Conservation (phyloP, 306 rosid species). For the Casuarina cunninghamiana region DNA sequence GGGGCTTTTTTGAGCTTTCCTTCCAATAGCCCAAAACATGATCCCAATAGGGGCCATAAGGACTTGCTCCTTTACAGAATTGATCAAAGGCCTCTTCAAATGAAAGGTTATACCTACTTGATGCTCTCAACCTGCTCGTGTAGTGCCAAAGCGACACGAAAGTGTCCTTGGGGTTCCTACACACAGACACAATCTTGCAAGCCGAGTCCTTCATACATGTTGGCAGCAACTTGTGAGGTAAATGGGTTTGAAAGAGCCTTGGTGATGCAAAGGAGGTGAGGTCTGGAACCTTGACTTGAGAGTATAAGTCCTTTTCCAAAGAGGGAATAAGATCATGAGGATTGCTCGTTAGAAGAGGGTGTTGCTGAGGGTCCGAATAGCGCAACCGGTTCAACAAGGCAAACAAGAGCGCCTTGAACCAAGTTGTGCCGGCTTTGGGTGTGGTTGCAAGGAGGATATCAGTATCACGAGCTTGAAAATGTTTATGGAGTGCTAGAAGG, state of each 20-base stretch:
- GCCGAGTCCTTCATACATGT: conserved; percentile 2
- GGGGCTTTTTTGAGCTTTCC: conserved; percentile 20
- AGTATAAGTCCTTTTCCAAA: conserved; percentile 26
- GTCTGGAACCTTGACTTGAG: background rate
- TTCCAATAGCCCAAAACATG: conserved; percentile 30
- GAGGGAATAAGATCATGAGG: conserved; percentile 44
- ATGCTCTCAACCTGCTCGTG: conserved; percentile 19
- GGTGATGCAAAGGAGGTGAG: conserved; percentile 12
- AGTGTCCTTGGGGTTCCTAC: conserved; percentile 38
- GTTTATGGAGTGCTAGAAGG: conserved; percentile 2
- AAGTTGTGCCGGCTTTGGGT: conserved; percentile 16
- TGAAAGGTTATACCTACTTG: background rate
- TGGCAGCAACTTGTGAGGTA: conserved; percentile 4
- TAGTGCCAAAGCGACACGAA: conserved; percentile 43
- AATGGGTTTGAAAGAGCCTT: conserved; percentile 8
- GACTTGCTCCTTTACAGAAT: conserved; percentile 25
- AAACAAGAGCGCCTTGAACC: conserved; percentile 29
- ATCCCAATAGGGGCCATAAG: conserved; percentile 32
- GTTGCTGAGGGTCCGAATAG: background rate
- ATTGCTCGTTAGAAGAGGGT: conserved; percentile 32
- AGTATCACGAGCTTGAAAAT: background rate
- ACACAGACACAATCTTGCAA: conserved; percentile 38
- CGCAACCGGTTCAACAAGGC: background rate
- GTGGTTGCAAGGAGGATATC: conserved; percentile 30
- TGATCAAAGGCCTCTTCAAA: conserved; percentile 23